Base-by-base conservation (phyloP, 1,139 yeast species). In the Candida sp. region DNA sequence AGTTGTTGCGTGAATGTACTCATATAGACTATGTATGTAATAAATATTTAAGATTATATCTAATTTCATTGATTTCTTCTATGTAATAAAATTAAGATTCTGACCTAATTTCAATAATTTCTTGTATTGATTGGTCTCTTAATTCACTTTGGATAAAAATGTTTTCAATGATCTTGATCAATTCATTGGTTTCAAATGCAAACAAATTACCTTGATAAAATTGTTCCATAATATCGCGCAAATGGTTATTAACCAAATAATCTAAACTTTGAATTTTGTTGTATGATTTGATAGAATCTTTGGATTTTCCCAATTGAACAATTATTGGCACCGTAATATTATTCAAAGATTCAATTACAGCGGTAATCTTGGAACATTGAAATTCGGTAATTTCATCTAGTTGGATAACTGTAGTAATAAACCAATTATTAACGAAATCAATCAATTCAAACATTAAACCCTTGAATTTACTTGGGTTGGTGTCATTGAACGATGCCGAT, bases 181-280 rank as follows among this genome's bases (percentile, higher is more conserved):
- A 65, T 61, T 90, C 97, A 2, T 72, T 67, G 0, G 95, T 81
- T 6, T 78, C 68, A 46, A 87, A 76, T 53, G 89, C 90, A 49
- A 75, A 87, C 47, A 88, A 79, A 43, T 82, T 85, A 12, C 91
- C 95, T 48, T 81, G 81, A 55, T 84, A 84, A 54, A 84, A 86
- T 55, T 80, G 60, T 27, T 79, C 85, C 74, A 84, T 75, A 40
- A 90, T 89, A 36, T 82, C 85, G 32, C 75, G 81, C 58, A 90
- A 66, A 53, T 82, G 86, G 43, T 71, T 70, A 30, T 71, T 73
- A 42, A 85, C 58, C 36, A 85, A 60, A 41, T 70, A 63, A 38
- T 66, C 61, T 27, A 77, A 58, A 53, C 79, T 81, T 11, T 57
- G 57, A 35, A 80, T 55, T 50, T 76, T 79, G 45, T 69, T 68